Conservation (phyloP, 1,139 yeast genomes). For the Pichia cactophila region DNA sequence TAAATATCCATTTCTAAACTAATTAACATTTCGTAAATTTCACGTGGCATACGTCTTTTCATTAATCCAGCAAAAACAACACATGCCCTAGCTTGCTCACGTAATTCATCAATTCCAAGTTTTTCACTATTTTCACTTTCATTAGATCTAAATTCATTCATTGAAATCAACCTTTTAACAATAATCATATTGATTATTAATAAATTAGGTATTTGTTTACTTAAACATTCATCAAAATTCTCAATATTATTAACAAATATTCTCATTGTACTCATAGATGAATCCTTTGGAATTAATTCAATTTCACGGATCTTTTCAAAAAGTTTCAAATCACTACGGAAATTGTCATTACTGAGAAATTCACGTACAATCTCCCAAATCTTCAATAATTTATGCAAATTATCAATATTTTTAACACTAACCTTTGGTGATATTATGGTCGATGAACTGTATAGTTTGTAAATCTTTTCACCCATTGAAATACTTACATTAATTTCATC, state of each 20-base stretch:
- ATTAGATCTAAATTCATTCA: constrained; percentile 1
- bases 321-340: neutral
- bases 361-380: constrained; percentile 62
- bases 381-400: constrained; percentile 56
- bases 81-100: constrained; percentile 69
- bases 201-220: constrained; percentile 74
- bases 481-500: constrained; percentile 37
- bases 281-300: constrained; percentile 57
- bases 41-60: constrained; percentile 91
- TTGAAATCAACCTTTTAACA: constrained; percentile 38
- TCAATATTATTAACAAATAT: constrained; percentile 48
- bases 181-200: constrained; percentile 79
- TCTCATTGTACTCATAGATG: constrained; percentile 39
- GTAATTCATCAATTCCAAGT: constrained; percentile 45
- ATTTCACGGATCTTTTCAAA: constrained; percentile 50
- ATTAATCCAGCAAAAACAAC: constrained; percentile 96
- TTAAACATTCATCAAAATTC: constrained; percentile 59
- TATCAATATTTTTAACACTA: constrained; percentile 45
- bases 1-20: constrained; percentile 53
- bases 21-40: constrained; percentile 69
- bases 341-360: constrained; percentile 27
- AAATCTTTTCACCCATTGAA: constrained; percentile 49
- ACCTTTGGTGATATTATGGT: constrained; percentile 40
- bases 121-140: constrained; percentile 12
- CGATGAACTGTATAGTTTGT: constrained; percentile 46